These are phyloP conservation scores for Talaromyces sp. DNA, from an alignment of 2,329 filamentous ascomycete genomes.

Conservation along the genomic window DNA sequence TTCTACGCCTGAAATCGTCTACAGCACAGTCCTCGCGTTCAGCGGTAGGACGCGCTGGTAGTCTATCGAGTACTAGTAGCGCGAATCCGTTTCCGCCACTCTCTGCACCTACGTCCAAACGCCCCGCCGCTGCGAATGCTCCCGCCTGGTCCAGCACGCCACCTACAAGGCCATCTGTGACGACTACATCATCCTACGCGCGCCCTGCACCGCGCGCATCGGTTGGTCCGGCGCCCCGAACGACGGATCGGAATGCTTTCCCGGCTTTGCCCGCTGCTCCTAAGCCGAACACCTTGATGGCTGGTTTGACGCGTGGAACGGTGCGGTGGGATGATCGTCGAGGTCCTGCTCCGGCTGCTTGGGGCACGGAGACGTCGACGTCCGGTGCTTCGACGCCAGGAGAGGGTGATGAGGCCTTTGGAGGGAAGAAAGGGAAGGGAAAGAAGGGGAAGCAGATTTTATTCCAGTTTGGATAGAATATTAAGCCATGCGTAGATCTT, in stretches of 20 bases:
- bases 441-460: slow-evolving; percentile 39
- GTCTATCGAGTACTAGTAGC: slow-evolving; percentile 37
- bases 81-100: slow-evolving; percentile 48
- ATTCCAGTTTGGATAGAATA: slow-evolving; percentile 37
- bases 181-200: slow-evolving; percentile 28
- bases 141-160: slow-evolving; percentile 27
- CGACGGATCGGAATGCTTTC: slow-evolving; percentile 60
- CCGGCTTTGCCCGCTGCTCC: slow-evolving; percentile 76
- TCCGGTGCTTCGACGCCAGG: slow-evolving; percentile 18
- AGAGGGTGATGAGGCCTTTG: slow-evolving; percentile 22
- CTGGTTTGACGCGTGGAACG: slow-evolving; percentile 46
- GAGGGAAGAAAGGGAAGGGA: slow-evolving; percentile 32
- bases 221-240: slow-evolving; percentile 20
- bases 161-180: slow-evolving; percentile 23
- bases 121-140: slow-evolving; percentile 20
- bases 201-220: slow-evolving; percentile 23
- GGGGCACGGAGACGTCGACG: slow-evolving; percentile 26
- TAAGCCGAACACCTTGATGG: slow-evolving; percentile 59
- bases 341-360: slow-evolving; percentile 35
- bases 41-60: slow-evolving; percentile 57
- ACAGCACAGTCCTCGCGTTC: slow-evolving; percentile 65
- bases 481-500: neutral
- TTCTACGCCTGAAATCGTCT: slow-evolving; percentile 66
- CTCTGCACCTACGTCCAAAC: slow-evolving; percentile 25
- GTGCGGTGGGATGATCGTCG: slow-evolving; percentile 45